A percentile compares a stretch with the other conserved stretches of the same genome.
Evolutionary conservation across 768 basidiomycete species (phyloP).

Genomic region (Fibroporia radiculosa): DNA sequence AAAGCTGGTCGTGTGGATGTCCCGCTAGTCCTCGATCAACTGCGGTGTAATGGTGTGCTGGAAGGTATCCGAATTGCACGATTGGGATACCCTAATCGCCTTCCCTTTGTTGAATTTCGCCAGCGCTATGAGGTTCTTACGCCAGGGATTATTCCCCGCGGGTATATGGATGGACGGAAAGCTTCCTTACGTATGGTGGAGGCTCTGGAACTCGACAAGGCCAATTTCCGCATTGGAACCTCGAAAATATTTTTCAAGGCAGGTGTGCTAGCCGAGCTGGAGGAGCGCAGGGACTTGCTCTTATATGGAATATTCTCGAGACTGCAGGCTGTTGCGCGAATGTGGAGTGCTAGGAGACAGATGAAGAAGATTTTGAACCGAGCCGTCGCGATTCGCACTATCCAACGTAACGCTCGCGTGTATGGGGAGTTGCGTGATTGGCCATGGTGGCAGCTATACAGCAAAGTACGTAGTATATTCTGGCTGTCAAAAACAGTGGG

Average conservation of each 20-base stretch:
- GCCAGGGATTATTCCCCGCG: conserved; percentile 85
- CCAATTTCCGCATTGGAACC: conserved; percentile 83
- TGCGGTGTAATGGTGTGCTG: conserved; percentile 97
- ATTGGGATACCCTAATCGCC: conserved; percentile 92
- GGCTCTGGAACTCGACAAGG: conserved; percentile 79
- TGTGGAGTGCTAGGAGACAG: conserved; percentile 80
- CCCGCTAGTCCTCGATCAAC: conserved; percentile 90
- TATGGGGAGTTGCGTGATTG: conserved; percentile 88
- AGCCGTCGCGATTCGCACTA: conserved; percentile 82
- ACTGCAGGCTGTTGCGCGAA: conserved; percentile 80
- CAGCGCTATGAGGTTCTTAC: conserved; percentile 95
- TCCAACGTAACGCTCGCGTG: conserved; percentile 88
- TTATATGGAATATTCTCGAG: conserved; percentile 84
- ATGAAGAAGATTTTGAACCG: conserved; percentile 94
- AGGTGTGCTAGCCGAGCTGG: conserved; percentile 91
- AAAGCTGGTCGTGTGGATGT: conserved; percentile 88
- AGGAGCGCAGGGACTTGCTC: conserved; percentile 84
- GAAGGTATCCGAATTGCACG: conserved; percentile 98
- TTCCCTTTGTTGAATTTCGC: conserved; percentile 96
- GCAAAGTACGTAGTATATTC: conserved; percentile 48
- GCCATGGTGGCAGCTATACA: conserved; percentile 99
- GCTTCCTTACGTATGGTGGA: conserved; percentile 89
- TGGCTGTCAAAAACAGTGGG: not conserved
- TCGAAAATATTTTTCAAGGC: conserved; percentile 99
- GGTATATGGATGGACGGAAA: conserved; percentile 97